Evolutionary conservation across 305 asterid genomes (phyloP).

Genomic region (Rubia tinctorum): DNA sequence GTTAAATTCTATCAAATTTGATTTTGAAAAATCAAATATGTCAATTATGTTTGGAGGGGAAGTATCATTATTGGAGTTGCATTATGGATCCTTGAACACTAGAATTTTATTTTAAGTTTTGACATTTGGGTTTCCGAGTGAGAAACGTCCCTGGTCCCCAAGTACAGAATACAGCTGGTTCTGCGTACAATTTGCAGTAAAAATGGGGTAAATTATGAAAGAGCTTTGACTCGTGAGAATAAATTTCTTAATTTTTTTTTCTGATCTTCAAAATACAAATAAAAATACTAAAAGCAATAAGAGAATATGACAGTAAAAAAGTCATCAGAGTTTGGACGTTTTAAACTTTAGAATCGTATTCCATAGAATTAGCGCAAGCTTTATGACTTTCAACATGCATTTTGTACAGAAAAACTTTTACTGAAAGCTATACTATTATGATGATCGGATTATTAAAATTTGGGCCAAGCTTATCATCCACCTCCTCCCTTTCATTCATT

Average conservation of each 20-base stretch:
- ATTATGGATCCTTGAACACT: too few species aligned
- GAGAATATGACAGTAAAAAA: not conserved
- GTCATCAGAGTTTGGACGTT: slow-evolving; percentile 11
- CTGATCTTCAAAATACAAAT: too few species aligned
- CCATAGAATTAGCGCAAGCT: slow-evolving; percentile 9
- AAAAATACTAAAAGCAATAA: not conserved
- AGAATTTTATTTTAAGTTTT: too few species aligned
- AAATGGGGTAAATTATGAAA: too few species aligned
- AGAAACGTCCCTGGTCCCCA: not conserved
- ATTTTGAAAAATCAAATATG: too few species aligned
- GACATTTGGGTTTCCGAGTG: not conserved
- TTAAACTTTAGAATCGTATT: slow-evolving; percentile 13
- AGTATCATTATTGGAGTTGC: too few species aligned
- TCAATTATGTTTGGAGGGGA: too few species aligned
- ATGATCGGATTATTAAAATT: not conserved
- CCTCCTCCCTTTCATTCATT: slow-evolving; percentile 5
- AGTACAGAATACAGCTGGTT: not conserved
- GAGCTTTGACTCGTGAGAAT: not conserved
- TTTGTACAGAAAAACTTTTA: not conserved
- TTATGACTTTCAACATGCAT: not conserved
- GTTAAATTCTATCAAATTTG: too few species aligned
- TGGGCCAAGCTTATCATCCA: not conserved
- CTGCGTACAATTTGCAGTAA: not conserved
- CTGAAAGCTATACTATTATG: not conserved
- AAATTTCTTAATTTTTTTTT: not conserved